A percentile compares a stretch with the other conserved stretches of the same genome.
Evolutionary conservation across 495 filamentous ascomycete species (phyloP).

Genomic region (Amniculicola lignicola): DNA sequence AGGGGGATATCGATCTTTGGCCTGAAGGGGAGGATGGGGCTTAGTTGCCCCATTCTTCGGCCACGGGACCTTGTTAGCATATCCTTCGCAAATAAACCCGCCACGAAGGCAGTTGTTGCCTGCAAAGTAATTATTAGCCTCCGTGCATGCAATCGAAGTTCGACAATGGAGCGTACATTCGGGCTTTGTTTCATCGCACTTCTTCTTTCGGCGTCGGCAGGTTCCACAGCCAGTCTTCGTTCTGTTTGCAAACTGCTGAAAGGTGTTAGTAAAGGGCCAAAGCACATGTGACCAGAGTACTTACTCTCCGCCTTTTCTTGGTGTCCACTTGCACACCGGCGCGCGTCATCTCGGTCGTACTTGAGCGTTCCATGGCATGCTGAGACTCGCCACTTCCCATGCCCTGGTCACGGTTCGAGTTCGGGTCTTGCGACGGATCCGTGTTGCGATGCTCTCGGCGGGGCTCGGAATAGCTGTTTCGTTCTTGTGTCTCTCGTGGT

Average conservation of each 20-base stretch:
- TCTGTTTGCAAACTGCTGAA: conserved; percentile 87
- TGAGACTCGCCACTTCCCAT: no score
- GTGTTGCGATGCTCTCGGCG: no score
- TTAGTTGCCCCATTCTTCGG: conserved; percentile 59
- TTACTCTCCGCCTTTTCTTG: conserved; percentile 36
- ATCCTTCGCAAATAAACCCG: conserved; percentile 92
- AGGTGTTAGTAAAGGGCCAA: conserved; percentile 22
- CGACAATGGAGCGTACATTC: conserved; percentile 60
- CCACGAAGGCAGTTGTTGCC: conserved; percentile 91
- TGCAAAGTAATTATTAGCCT: conserved; percentile 40
- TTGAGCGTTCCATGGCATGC: conserved; percentile 6
- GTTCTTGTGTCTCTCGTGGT: conserved; percentile 4
- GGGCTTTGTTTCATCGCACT: conserved; percentile 93
- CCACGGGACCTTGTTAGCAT: conserved; percentile 74
- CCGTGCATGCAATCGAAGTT: neutral
- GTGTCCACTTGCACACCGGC: conserved; percentile 37
- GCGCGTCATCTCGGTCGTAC: conserved; percentile 26
- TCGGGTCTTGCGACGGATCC: no score
- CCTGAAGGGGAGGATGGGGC: conserved; percentile 74
- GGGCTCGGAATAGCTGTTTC: no score
- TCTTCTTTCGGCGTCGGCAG: conserved; percentile 93
- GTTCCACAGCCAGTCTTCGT: conserved; percentile 98
- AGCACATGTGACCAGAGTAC: neutral
- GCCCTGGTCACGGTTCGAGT: no score
- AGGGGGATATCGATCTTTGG: conserved; percentile 64